phyloP scores from a whole-genome alignment of 2,329 filamentous ascomycete genomes.

The Pseudogymnoascus sp. region DNA sequence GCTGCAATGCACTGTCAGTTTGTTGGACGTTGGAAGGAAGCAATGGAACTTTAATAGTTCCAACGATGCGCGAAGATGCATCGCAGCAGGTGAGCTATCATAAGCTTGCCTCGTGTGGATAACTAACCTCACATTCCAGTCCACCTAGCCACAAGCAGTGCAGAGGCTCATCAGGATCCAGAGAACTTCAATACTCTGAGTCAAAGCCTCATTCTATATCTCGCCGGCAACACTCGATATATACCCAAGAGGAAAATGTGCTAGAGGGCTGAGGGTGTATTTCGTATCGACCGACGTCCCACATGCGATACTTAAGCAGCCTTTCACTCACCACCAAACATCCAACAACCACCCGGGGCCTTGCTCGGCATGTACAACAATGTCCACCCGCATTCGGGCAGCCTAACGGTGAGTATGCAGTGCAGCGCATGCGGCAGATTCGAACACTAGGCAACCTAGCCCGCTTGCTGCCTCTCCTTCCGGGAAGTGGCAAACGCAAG shows the following conservation, averaged over 20 bases:
- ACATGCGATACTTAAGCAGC: constrained; percentile 6
- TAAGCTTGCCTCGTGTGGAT: neutral
- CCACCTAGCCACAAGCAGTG: constrained; percentile 4
- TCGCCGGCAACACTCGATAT: neutral
- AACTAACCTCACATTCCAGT: neutral
- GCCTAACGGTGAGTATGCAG: constrained; percentile 5
- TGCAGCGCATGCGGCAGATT: neutral
- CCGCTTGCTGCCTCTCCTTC: neutral
- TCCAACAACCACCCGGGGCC: constrained; percentile 1
- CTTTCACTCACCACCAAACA: neutral
- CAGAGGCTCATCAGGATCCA: constrained; percentile 4
- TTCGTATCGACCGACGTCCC: neutral
- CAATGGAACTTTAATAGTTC: neutral
- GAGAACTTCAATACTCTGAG: neutral
- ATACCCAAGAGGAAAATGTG: neutral
- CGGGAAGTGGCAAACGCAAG: neutral
- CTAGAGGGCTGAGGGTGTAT: neutral
- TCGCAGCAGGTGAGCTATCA: neutral
- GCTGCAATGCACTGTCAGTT: neutral
- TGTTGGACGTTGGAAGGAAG: neutral
- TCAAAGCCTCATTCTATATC: neutral
- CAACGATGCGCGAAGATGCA: neutral
- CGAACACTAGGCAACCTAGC: neutral
- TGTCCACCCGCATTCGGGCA: constrained; percentile 2
- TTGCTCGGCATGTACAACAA: constrained; percentile 4